Conservation (phyloP, 2,329 filamentous ascomycete species). For the Colletotrichum horii region DNA sequence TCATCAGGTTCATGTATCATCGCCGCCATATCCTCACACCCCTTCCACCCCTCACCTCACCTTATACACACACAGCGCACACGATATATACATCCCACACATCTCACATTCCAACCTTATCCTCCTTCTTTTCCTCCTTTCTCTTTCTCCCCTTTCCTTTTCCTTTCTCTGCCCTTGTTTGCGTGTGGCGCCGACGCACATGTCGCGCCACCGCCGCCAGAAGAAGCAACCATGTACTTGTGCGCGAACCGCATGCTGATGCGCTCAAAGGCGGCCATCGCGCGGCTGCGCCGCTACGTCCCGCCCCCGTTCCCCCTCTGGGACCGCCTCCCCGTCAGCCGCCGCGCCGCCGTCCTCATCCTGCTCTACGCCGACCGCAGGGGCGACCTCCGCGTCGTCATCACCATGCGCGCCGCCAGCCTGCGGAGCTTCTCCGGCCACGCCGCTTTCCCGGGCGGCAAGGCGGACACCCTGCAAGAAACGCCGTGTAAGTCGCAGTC, state of each 20-base stretch:
- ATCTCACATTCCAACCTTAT: background rate
- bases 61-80: background rate
- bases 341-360: slow-evolving; percentile 86
- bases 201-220: background rate
- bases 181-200: background rate
- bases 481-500: slow-evolving; percentile 67
- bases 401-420: slow-evolving; percentile 70
- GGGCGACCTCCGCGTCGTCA: slow-evolving; percentile 77
- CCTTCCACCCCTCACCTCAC: background rate
- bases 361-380: slow-evolving; percentile 84
- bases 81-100: background rate
- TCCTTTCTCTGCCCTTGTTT: background rate
- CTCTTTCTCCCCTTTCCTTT: background rate
- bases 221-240: slow-evolving; percentile 18
- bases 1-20: background rate
- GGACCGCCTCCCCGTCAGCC: slow-evolving; percentile 64
- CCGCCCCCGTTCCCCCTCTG: slow-evolving; percentile 67
- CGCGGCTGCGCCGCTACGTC: slow-evolving; percentile 64
- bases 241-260: slow-evolving; percentile 22
- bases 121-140: background rate
- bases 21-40: slow-evolving; percentile 1
- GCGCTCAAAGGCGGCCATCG: slow-evolving; percentile 57
- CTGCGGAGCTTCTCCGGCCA: slow-evolving; percentile 79
- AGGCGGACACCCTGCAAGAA: slow-evolving; percentile 62
- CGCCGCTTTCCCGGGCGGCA: slow-evolving; percentile 84